phyloP scores from a whole-genome alignment of 2,329 filamentous ascomycete genomes.

The Fusarium buxicola region DNA sequence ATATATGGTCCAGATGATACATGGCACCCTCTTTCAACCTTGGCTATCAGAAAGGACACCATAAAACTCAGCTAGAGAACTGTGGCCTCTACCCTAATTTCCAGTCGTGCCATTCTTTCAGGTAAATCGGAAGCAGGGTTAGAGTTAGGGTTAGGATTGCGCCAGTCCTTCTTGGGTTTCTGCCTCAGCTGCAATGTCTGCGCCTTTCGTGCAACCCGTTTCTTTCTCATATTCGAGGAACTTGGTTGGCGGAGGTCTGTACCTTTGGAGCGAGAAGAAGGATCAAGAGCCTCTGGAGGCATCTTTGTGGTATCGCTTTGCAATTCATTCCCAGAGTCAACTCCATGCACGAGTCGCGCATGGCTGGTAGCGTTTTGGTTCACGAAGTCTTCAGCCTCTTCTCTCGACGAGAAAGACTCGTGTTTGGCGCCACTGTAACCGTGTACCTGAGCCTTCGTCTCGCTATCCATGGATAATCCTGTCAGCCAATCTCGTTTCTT shows the following conservation, averaged over 20 bases:
- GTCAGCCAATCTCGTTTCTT: no score
- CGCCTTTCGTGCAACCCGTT: background rate
- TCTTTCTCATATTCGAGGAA: background rate
- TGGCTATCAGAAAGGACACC: no score
- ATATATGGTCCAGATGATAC: no score
- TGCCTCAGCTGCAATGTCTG: background rate
- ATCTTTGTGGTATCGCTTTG: background rate
- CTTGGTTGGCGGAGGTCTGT: background rate
- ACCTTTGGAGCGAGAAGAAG: background rate
- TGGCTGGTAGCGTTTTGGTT: background rate
- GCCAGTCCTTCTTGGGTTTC: background rate
- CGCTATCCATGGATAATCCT: background rate
- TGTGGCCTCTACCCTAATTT: background rate
- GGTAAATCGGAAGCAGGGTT: background rate
- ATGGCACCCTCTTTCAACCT: no score
- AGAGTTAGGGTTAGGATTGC: no score
- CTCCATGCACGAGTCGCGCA: no score
- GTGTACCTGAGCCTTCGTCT: background rate
- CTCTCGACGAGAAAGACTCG: background rate
- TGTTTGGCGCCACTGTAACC: constrained; percentile 3
- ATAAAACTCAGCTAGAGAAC: background rate
- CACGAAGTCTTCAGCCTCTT: constrained; percentile 1
- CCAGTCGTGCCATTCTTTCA: background rate
- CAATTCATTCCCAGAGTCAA: background rate
- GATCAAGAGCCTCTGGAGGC: background rate